These are phyloP conservation scores for Hemisphaericaspora lyxosophila DNA, from an alignment of 1,139 yeast species.

Conservation along the genomic window DNA sequence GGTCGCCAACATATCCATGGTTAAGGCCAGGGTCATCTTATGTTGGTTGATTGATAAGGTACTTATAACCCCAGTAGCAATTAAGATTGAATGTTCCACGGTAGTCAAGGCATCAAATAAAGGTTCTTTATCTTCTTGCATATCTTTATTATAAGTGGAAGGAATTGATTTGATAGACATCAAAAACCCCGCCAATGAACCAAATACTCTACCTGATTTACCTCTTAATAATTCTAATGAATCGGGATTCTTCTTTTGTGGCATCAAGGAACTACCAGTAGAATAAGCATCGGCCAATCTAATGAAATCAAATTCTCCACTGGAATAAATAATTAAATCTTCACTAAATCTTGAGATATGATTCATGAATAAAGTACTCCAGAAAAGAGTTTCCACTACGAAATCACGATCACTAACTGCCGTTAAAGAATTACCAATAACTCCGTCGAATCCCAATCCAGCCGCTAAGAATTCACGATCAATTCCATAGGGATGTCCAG, in stretches of 20 bases:
- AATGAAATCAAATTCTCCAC: constrained; percentile 95
- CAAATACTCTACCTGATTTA: constrained; percentile 95
- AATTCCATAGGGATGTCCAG: constrained; percentile 98
- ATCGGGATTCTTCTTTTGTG: constrained; percentile 98
- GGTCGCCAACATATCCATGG: constrained; percentile 99
- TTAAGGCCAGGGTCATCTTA: constrained; percentile 81
- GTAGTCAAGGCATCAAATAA: constrained; percentile 87
- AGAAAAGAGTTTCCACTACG: constrained; percentile 93
- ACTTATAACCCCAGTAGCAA: constrained; percentile 94
- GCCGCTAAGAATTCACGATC: constrained; percentile 87
- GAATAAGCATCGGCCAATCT: constrained; percentile 96
- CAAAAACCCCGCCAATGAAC: constrained; percentile 90
- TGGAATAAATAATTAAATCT: constrained; percentile 91
- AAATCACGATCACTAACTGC: constrained; percentile 98
- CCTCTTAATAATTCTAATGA: constrained; percentile 93
- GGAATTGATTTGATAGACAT: constrained; percentile 96
- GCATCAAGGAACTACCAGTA: constrained; percentile 97
- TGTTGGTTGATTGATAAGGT: constrained; percentile 71
- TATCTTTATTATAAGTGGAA: constrained; percentile 94
- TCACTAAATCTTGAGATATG: constrained; percentile 93
- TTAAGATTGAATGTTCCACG: constrained; percentile 87
- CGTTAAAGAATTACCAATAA: constrained; percentile 90
- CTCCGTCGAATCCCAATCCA: constrained; percentile 74
- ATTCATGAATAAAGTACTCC: constrained; percentile 95
- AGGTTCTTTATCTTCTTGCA: constrained; percentile 99